Percentiles rank a stretch among this genome's conserved stretches.
phyloP scores from a whole-genome alignment of 345 rosid genomes.

The Ceriops zippeliana region DNA sequence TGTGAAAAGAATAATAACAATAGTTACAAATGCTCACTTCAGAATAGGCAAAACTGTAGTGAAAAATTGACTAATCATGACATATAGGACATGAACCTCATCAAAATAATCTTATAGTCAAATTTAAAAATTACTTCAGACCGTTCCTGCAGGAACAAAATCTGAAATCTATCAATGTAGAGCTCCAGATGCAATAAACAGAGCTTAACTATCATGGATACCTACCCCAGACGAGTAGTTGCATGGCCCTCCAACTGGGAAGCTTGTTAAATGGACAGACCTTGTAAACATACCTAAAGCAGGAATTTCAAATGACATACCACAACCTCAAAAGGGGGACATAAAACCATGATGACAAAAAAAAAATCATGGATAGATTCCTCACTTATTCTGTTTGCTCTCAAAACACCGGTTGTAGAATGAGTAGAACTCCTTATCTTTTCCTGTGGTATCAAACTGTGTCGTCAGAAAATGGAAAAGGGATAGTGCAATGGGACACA shows the following conservation, averaged over 20 bases:
- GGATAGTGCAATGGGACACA: neutral
- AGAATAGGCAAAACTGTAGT: neutral
- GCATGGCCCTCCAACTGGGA: conserved; percentile 79
- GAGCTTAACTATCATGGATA: neutral
- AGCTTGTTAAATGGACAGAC: conserved; percentile 82
- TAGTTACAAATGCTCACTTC: neutral
- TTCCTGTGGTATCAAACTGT: conserved; percentile 48
- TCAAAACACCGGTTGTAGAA: conserved; percentile 78
- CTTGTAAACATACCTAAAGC: conserved; percentile 83
- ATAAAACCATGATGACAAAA: neutral
- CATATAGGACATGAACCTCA: neutral
- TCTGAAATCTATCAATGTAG: too few species aligned
- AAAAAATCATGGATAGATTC: conserved; percentile 4
- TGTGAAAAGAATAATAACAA: neutral
- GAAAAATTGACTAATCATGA: neutral
- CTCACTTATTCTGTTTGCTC: conserved; percentile 84
- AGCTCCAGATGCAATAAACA: too few species aligned
- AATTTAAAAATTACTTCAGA: too few species aligned
- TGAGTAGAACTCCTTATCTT: conserved; percentile 85
- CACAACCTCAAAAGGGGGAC: neutral
- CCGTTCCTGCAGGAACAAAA: too few species aligned
- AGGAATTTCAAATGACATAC: conserved; percentile 2
- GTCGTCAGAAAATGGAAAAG: conserved; percentile 24
- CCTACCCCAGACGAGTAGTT: conserved; percentile 76
- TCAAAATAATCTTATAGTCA: too few species aligned